Evolutionary conservation across 2,329 filamentous ascomycete genomes (phyloP).

Genomic region (Trichoderma pleuroti): DNA sequence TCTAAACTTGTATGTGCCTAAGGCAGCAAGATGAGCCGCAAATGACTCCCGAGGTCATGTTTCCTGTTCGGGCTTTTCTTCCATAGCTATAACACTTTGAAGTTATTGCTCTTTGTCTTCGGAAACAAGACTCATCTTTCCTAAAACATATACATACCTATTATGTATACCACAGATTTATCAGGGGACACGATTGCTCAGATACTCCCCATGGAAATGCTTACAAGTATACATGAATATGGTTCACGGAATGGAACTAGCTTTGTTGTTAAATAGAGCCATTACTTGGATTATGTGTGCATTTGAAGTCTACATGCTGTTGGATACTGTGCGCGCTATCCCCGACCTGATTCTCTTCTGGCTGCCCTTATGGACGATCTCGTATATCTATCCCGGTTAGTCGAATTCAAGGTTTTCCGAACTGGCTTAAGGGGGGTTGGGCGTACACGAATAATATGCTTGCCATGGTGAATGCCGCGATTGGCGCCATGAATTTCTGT

Average conservation of each 20-base stretch:
- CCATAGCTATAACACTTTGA: not conserved
- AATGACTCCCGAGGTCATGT: not conserved
- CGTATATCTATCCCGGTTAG: conserved; percentile 2
- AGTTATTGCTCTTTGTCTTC: not conserved
- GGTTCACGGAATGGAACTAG: no score
- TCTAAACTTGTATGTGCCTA: not conserved
- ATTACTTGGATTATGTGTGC: no score
- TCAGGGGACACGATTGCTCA: no score
- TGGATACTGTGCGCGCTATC: not conserved
- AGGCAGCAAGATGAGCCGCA: not conserved
- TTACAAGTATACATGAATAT: no score
- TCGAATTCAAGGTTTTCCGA: not conserved
- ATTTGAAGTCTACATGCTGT: not conserved
- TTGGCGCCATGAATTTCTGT: conserved; percentile 1
- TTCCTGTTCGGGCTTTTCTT: not conserved
- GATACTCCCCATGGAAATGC: no score
- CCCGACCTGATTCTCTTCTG: not conserved
- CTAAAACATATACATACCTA: no score
- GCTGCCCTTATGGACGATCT: conserved; percentile 1
- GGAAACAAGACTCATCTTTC: no score
- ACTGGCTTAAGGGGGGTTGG: not conserved
- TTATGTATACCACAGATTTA: no score
- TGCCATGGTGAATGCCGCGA: not conserved
- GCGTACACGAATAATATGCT: conserved; percentile 3
- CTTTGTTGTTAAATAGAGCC: no score